Evolutionary conservation across 305 asterid species (phyloP), one percentile per base, ranked within the genome.

Genomic region (Rubia peregrina): DNA sequence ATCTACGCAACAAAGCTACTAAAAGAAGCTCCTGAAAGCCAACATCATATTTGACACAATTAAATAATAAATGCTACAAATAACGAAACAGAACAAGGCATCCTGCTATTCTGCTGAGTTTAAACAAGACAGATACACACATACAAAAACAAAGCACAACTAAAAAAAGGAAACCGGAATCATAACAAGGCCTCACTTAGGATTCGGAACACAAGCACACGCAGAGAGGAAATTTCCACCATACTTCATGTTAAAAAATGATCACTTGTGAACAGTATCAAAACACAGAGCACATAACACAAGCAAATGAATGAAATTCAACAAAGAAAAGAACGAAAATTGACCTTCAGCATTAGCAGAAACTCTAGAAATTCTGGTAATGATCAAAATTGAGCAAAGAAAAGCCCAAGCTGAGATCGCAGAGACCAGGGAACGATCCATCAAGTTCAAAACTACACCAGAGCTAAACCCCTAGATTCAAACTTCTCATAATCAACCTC

Each of bases 281-380:
- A 74, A 49, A 61, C 26, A 17, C 67, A 61, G 66, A 48, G 40
- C 24, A 68, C 33, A 63, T 42, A 67, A 65, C 44, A 63, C 44
- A 69, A 49, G 64, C 26, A 26, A 62, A 69, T 64, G 63, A 73
- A 72, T 56, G 60, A 67, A 49, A 16, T 60, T 69, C 24, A 73
- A 51, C 36, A 62, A 64, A 53, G 30, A 36, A 16, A 51, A 61
- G 55, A 69, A 17, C 10, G 56, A 36, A 12, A 70, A 66, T 81
- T 19, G 42, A 90, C 97, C 96, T 90, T 90, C 97, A 48, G 80
- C 89, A 74, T 90, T 90, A 49, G 83, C 75, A 59, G 83, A 81
- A 69, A 83, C 91, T 71, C 67, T 81, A 42, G 74, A 80, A 48
- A 84, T 65, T 77, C 85, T 69, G 7, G 76, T 78, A 70, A 86